Conservation (phyloP, 169 alveolate species). For the Plasmodium vivax region DNA sequence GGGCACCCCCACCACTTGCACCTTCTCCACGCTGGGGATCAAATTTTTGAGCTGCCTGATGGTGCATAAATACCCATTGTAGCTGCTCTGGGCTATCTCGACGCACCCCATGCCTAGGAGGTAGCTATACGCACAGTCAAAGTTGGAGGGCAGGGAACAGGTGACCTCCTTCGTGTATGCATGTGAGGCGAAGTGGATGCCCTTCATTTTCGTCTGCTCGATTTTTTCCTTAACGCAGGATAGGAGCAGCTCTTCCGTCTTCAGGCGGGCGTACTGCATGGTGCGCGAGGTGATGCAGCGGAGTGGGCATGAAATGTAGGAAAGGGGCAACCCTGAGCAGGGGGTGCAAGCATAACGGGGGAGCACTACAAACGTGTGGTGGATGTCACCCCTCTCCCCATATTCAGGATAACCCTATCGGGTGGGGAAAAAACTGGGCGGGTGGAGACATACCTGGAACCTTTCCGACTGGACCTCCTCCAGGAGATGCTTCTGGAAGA, state of each 20-base stretch:
- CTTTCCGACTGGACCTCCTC: conserved; percentile 97
- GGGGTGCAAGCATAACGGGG: no score
- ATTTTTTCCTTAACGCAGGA: conserved; percentile 14
- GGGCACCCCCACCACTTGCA: conserved; percentile 30
- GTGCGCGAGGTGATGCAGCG: neutral
- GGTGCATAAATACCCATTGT: conserved; percentile 92
- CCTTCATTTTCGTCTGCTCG: neutral
- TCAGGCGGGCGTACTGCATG: conserved; percentile 7
- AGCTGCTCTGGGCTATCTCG: conserved; percentile 85
- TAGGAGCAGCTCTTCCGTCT: conserved; percentile 19
- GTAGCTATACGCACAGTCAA: conserved; percentile 96
- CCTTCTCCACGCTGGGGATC: neutral
- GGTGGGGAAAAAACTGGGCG: no score
- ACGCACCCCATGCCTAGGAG: conserved; percentile 94
- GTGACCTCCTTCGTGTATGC: conserved; percentile 91
- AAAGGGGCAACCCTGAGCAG: neutral
- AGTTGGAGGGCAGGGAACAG: conserved; percentile 94
- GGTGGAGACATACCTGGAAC: conserved; percentile 84
- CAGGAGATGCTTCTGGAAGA: conserved; percentile 91
- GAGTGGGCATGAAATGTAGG: neutral
- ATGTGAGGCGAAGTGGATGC: neutral
- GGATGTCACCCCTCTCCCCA: neutral
- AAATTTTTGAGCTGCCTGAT: conserved; percentile 85
- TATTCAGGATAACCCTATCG: neutral
- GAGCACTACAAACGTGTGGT: neutral